phyloP scores from a whole-genome alignment of 148 eudicot species.

The Arbutus unedo region DNA sequence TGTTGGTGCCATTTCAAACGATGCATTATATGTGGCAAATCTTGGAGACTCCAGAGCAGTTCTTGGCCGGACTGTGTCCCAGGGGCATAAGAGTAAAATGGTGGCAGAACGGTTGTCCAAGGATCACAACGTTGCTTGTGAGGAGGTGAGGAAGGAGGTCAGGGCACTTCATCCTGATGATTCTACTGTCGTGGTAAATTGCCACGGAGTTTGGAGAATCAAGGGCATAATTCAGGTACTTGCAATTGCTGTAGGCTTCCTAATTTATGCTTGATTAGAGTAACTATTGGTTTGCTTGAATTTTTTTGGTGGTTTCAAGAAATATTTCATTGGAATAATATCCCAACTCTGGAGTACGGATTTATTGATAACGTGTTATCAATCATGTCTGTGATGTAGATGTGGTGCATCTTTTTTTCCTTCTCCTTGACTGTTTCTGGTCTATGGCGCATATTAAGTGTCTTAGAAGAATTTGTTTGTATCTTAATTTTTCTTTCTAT shows the following conservation, averaged over 20 bases:
- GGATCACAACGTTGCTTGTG: slow-evolving; percentile 52
- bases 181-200: slow-evolving; percentile 34
- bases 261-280: neutral
- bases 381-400: neutral
- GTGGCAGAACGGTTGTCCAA: slow-evolving; percentile 51
- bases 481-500: neutral
- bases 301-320: neutral
- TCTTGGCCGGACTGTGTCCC: slow-evolving; percentile 40
- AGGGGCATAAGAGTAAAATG: slow-evolving; percentile 30
- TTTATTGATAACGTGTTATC: neutral
- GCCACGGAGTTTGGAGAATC: slow-evolving; percentile 61
- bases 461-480: neutral
- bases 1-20: slow-evolving; percentile 47
- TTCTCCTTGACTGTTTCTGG: neutral
- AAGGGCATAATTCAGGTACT: slow-evolving; percentile 62
- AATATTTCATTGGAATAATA: neutral
- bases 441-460: neutral
- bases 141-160: slow-evolving; percentile 57
- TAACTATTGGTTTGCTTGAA: neutral
- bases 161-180: slow-evolving; percentile 63
- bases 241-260: neutral
- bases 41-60: slow-evolving; percentile 61
- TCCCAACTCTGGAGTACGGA: neutral
- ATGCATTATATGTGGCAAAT: slow-evolving; percentile 49
- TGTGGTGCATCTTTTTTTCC: neutral